phyloP scores from a whole-genome alignment of 2,329 filamentous ascomycete species.

The Pseudopyricularia javanii region DNA sequence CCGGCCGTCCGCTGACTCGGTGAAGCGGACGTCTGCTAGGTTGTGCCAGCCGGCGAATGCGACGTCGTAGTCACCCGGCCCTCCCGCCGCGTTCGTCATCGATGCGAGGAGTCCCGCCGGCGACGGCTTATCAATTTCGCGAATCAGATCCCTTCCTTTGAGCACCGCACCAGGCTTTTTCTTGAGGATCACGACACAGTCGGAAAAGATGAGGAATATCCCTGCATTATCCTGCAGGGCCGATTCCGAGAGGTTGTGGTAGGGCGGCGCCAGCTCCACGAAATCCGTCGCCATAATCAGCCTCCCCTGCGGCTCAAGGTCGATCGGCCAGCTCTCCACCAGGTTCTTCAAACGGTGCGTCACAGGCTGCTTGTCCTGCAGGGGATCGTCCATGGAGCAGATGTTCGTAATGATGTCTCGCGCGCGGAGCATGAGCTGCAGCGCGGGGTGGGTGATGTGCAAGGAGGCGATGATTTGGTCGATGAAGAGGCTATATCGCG shows the following conservation, averaged over 20 bases:
- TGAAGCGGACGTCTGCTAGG: slow-evolving; percentile 60
- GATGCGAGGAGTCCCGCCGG: slow-evolving; percentile 49
- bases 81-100: slow-evolving; percentile 51
- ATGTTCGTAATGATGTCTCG: slow-evolving; percentile 93
- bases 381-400: slow-evolving; percentile 74
- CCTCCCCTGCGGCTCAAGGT: slow-evolving; percentile 62
- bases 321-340: slow-evolving; percentile 63
- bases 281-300: slow-evolving; percentile 74
- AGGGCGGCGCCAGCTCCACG: slow-evolving; percentile 64
- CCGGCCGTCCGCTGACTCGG: slow-evolving; percentile 52
- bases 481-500: slow-evolving; percentile 90
- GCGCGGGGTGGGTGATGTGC: slow-evolving; percentile 73
- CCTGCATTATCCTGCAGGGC: slow-evolving; percentile 44
- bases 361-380: slow-evolving; percentile 59
- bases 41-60: slow-evolving; percentile 62
- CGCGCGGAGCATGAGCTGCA: slow-evolving; percentile 73
- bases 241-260: slow-evolving; percentile 24
- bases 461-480: slow-evolving; percentile 86
- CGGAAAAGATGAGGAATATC: slow-evolving; percentile 74
- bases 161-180: slow-evolving; percentile 52
- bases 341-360: slow-evolving; percentile 64
- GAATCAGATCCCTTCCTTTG: slow-evolving; percentile 65
- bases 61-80: slow-evolving; percentile 55
- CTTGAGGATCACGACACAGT: slow-evolving; percentile 65
- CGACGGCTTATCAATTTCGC: slow-evolving; percentile 75